Conservation (phyloP, 2,329 filamentous ascomycete species). For the Fusarium pseudocircinatum region DNA sequence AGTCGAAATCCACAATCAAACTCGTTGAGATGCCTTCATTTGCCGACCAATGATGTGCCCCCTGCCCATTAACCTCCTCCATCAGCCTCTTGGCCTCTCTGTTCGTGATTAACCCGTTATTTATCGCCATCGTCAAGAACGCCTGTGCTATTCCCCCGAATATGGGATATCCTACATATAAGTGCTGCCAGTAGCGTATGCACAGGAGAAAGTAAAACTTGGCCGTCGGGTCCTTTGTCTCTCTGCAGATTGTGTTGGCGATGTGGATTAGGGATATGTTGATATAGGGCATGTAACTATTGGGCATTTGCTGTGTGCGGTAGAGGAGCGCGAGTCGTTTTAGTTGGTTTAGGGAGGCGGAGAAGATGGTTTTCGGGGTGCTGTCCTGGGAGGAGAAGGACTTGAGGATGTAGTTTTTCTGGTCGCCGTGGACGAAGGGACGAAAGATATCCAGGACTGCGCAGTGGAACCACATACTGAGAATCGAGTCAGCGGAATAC, state of each 20-base stretch:
- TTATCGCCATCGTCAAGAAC: neutral
- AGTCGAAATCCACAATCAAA: conserved; percentile 3
- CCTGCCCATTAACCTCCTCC: neutral
- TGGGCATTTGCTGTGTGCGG: neutral
- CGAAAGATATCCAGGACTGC: neutral
- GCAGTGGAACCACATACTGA: conserved; percentile 4
- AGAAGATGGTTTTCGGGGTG: neutral
- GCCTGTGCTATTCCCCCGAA: neutral
- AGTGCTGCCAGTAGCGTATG: neutral
- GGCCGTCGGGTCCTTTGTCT: neutral
- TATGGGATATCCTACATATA: neutral
- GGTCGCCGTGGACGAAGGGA: neutral
- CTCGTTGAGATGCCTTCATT: neutral
- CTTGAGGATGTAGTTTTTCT: neutral
- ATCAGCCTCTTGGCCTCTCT: neutral
- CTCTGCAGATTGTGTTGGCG: conserved; percentile 1
- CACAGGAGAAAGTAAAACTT: neutral
- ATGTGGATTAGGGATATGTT: conserved; percentile 7
- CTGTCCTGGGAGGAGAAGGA: neutral
- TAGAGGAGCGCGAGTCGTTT: neutral
- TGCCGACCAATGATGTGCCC: neutral
- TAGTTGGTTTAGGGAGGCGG: neutral
- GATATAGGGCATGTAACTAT: conserved; percentile 1
- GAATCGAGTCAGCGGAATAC: accelerated
- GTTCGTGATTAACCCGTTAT: neutral